Conservation (phyloP, 2,329 filamentous ascomycete species). For the Bimuria novae-zelandiae region DNA sequence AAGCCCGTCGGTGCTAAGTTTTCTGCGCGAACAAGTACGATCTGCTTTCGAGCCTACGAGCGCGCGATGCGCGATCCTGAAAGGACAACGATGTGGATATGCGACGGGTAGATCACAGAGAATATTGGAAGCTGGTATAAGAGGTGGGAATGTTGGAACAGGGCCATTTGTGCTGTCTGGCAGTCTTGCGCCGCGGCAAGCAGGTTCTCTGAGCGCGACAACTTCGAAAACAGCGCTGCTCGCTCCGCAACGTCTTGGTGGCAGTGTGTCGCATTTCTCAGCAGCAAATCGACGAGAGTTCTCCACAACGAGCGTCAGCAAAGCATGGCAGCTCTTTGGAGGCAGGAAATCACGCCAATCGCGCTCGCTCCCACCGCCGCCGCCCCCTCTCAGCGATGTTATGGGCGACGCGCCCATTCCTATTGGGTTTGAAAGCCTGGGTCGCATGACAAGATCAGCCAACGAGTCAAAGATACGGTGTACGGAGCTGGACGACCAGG, state of each 20-base stretch:
- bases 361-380: slow-evolving; percentile 62
- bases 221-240: neutral
- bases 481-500: slow-evolving; percentile 91
- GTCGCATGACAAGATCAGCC: slow-evolving; percentile 75
- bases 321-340: slow-evolving; percentile 33
- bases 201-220: neutral
- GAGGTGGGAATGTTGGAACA: slow-evolving; percentile 1
- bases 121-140: slow-evolving; percentile 5
- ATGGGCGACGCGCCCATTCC: slow-evolving; percentile 57
- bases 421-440: slow-evolving; percentile 55
- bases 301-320: slow-evolving; percentile 15
- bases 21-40: slow-evolving; percentile 41
- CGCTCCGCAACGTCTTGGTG: neutral
- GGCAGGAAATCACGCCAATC: slow-evolving; percentile 39
- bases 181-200: slow-evolving; percentile 12
- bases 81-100: slow-evolving; percentile 23
- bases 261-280: neutral
- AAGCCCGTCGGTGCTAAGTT: slow-evolving; percentile 44
- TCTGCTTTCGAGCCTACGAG: slow-evolving; percentile 35
- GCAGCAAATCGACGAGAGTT: neutral
- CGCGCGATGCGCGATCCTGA: slow-evolving; percentile 28
- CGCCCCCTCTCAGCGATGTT: slow-evolving; percentile 52
- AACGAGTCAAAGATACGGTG: slow-evolving; percentile 87
- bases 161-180: neutral
- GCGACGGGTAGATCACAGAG: slow-evolving; percentile 5